phyloP scores from a whole-genome alignment of 441 rosid species.

The Pelargonium cotyledonis region DNA sequence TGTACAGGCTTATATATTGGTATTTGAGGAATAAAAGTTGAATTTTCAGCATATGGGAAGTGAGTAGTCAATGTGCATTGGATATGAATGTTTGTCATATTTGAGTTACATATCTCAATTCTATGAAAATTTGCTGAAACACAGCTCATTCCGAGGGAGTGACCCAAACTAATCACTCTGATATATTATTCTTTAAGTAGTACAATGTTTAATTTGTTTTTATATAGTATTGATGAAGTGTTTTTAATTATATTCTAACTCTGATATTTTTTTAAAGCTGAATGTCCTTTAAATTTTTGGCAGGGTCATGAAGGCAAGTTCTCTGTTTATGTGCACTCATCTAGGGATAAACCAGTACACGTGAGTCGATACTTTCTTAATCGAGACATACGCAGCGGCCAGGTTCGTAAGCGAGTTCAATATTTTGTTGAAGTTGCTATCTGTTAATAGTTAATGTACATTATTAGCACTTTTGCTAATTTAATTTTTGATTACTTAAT shows the following conservation, averaged over 20 bases:
- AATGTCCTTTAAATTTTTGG: conserved; percentile 11
- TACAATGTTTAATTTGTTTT: not conserved
- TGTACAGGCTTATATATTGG: not conserved
- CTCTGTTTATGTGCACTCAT: conserved; percentile 81
- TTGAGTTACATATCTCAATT: not conserved
- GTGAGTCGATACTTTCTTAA: conserved; percentile 70
- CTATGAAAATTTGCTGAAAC: not conserved
- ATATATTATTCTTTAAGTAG: not conserved
- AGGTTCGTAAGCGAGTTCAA: conserved; percentile 36
- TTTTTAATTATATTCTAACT: not conserved
- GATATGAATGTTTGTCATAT: not conserved
- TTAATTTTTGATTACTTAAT: not conserved
- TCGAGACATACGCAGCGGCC: conserved; percentile 67
- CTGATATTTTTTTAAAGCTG: conserved; percentile 5
- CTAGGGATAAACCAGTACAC: conserved; percentile 68
- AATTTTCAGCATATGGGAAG: not conserved
- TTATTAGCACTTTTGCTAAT: no score
- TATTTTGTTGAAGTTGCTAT: not conserved
- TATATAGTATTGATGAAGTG: not conserved
- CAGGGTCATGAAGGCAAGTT: conserved; percentile 92
- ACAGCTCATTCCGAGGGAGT: not conserved
- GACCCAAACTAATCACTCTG: not conserved
- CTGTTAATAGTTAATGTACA: not conserved
- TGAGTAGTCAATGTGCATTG: not conserved
- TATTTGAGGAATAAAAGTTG: not conserved